Evolutionary conservation across 345 rosid species (phyloP), one percentile per base, ranked within the genome.

Genomic region (Hypericum perforatum): DNA sequence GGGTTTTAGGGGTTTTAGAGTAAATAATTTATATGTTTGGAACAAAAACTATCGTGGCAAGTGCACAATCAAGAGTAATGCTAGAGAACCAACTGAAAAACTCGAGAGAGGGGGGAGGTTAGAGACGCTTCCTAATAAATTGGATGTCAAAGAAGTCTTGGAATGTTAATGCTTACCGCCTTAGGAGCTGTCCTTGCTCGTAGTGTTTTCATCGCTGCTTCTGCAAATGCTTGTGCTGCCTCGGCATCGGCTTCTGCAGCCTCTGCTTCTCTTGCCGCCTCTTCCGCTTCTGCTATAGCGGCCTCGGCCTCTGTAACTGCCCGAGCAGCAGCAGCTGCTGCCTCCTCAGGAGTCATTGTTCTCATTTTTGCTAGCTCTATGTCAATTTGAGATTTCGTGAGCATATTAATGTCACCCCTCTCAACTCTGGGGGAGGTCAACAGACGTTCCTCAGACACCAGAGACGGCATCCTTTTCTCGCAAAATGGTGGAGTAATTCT

Each of bases 241-340:
- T 84, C 97, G 13, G 95, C 99, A 59, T 85, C 84, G 11, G 95
- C 97, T 69, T 94, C 99, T 8, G 97, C 95, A 52, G 70, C 81
- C 63, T 92, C 95, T 6, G 99, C 97, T 63, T 89, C 99, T 60
- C 79, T 89, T 9, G 85, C 89, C 65, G 99, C 99, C 76, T 78
- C 91, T 63, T 92, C 97, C 53, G 99, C 99, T 61, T 70, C 95
- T 3, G 86, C 89, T 51, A 85, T 80, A 29, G 94, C 94, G 60
- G 80, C 85, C 73, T 89, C 99, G 49, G 99, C 97, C 72, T 87
- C 85, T 32, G 82, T 84, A 66, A 94, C 99, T 53, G 95, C 95
- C 63, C 64, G 80, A 55, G 89, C 94, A 42, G 99, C 99, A 49
- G 85, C 87, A 3, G 67, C 79, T 49, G 85, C 87, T 9, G 97